These are phyloP conservation scores for Fusarium albosuccineum DNA, from an alignment of 2,329 filamentous ascomycete species.

Conservation along the genomic window DNA sequence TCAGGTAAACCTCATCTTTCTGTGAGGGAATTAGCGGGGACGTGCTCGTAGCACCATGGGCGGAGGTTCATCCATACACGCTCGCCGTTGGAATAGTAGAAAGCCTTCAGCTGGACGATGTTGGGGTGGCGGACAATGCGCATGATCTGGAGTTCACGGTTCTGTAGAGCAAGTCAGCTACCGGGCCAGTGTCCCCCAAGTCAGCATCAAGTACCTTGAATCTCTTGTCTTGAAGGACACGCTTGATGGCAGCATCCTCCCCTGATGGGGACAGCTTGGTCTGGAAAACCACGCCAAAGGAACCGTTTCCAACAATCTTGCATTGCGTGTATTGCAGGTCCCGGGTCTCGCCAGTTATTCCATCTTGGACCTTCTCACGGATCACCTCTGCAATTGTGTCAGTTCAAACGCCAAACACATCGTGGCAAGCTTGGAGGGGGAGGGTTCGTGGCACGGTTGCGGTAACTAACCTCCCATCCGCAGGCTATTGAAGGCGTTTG, in stretches of 20 bases:
- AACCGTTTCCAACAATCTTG: constrained; percentile 99
- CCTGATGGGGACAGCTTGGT: constrained; percentile 98
- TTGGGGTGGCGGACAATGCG: constrained; percentile 98
- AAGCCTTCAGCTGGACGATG: constrained; percentile 98
- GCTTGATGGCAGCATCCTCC: constrained; percentile 98
- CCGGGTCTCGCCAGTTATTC: constrained; percentile 93
- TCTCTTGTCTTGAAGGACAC: constrained; percentile 97
- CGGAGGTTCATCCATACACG: constrained; percentile 74
- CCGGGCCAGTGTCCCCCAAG: neutral
- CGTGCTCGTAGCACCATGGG: neutral
- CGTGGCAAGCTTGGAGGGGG: constrained; percentile 1
- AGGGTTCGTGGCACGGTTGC: constrained; percentile 21
- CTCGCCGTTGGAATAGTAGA: constrained; percentile 99
- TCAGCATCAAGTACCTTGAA: constrained; percentile 81
- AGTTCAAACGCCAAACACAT: constrained; percentile 19
- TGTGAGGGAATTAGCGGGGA: constrained; percentile 52
- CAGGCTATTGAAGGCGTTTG: constrained; percentile 86
- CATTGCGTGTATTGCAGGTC: constrained; percentile 99
- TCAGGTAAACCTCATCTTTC: constrained; percentile 99
- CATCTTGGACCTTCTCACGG: constrained; percentile 98
- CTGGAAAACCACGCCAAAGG: constrained; percentile 98
- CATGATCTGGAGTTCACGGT: constrained; percentile 99
- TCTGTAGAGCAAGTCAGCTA: constrained; percentile 68
- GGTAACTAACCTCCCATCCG: constrained; percentile 93
- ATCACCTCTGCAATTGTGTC: constrained; percentile 80